These are phyloP conservation scores for Astrothelium subdiscretum DNA, from an alignment of 495 filamentous ascomycete genomes.

Conservation along the genomic window DNA sequence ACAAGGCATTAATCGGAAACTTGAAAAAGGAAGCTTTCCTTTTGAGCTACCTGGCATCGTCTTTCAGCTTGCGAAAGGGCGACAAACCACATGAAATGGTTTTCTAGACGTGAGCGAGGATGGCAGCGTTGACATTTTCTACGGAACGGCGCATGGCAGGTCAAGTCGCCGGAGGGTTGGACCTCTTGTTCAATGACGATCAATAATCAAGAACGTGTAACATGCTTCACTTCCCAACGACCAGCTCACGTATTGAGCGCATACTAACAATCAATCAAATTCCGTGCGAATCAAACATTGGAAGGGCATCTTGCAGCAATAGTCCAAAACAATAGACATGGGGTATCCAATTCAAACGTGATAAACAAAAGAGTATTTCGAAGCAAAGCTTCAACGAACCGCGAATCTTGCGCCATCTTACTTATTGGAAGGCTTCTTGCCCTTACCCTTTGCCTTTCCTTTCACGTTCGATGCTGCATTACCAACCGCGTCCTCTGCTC, in stretches of 20 bases:
- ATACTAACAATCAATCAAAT: neutral
- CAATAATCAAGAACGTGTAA: neutral
- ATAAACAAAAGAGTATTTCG: neutral
- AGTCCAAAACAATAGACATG: neutral
- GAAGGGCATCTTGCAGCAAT: neutral
- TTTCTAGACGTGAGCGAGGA: slow-evolving; percentile 24
- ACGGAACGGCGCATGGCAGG: neutral
- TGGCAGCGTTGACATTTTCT: neutral
- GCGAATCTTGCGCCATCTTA: neutral
- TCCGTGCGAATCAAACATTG: neutral
- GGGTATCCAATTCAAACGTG: neutral
- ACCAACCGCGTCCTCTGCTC: slow-evolving; percentile 28
- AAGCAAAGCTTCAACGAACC: neutral
- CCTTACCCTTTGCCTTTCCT: slow-evolving; percentile 14
- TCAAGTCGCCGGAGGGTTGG: neutral
- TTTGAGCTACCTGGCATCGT: slow-evolving; percentile 75
- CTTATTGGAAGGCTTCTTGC: slow-evolving; percentile 6
- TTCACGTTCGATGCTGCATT: slow-evolving; percentile 11
- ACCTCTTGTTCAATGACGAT: neutral
- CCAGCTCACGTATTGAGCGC: neutral
- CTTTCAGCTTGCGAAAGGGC: slow-evolving; percentile 93
- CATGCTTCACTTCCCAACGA: neutral
- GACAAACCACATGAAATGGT: slow-evolving; percentile 94
- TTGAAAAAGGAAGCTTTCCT: slow-evolving; percentile 95
- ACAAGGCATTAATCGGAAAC: slow-evolving; percentile 78